Evolutionary conservation across 192 early-diverging fungal species (phyloP), one percentile per base, ranked within the genome.

Genomic region (Backusella parvicylindrica): DNA sequence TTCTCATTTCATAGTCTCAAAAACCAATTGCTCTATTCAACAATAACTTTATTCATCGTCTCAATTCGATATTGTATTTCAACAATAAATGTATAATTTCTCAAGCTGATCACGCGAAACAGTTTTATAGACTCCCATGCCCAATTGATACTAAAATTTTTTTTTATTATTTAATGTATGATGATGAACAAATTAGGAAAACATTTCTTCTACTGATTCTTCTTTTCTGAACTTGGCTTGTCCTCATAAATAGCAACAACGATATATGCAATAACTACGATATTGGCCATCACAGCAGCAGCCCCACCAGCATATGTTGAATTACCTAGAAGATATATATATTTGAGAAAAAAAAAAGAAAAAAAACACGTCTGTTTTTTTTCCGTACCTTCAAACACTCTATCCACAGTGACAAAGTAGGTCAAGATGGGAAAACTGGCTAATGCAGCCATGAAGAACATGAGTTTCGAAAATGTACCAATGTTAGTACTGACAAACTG

Each of bases 231-330:
- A 12, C 16, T 8, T 41, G 32, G 30, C 7, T 38, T 68, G n/a
- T 87, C 86, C 35, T 87, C 86, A 35, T 84, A 30, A 15, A 83
- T 72, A 6, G 86, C 86, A 13, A 41, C 80, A 12, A 79, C 38
- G 1, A 87, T 79, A 69, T 87, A 87, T 0, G 75, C 75, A 53
- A 87, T 71, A 3, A 85, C 81, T 30, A 87, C 79, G 0, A 84
- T 30, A 72, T 87, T 87, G 35, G 86, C 86, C n/a, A 84, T 56
- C 1, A 81, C 67, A 13, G 84, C 86, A n/a, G 86, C 86, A 16
- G 78, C 68, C 47, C 82, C 85, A 30, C 83, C 86, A 6, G 86
- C 84, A 80, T 87, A 87, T 0, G 84, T 85, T 3, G 79, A 77
- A 70, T 87, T 87, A 7, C 86, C 86, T 84, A 77, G n/a, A n/a